phyloP scores from a whole-genome alignment of 2,329 filamentous ascomycete species.

The Aspergillus cejpii region DNA sequence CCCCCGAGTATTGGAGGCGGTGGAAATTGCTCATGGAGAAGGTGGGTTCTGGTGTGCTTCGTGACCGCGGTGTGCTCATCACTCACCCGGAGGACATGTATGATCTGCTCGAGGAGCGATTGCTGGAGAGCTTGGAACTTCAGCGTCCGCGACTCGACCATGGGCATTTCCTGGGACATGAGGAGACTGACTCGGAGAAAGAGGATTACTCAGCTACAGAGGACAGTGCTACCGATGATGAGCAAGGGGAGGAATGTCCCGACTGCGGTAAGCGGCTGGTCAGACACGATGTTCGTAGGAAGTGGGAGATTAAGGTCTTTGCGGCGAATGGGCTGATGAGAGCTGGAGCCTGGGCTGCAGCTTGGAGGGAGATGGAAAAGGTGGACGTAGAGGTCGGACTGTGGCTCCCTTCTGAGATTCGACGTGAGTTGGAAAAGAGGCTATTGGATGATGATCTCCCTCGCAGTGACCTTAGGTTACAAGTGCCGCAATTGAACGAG shows the following conservation, averaged over 20 bases:
- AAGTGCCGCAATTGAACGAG: slow-evolving; percentile 9
- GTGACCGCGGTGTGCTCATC: slow-evolving; percentile 54
- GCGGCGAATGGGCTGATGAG: slow-evolving; percentile 93
- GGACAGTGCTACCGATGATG: slow-evolving; percentile 34
- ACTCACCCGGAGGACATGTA: slow-evolving; percentile 57
- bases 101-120: slow-evolving; percentile 55
- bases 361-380: slow-evolving; percentile 98
- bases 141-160: slow-evolving; percentile 50
- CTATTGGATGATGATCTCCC: slow-evolving; percentile 38
- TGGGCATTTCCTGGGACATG: slow-evolving; percentile 49
- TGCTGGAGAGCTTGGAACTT: slow-evolving; percentile 55
- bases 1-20: slow-evolving; percentile 39
- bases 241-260: slow-evolving; percentile 41
- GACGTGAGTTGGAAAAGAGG: slow-evolving; percentile 45
- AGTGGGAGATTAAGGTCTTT: slow-evolving; percentile 71
- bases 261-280: slow-evolving; percentile 48
- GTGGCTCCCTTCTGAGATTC: slow-evolving; percentile 50
- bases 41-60: slow-evolving; percentile 47
- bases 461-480: slow-evolving; percentile 15
- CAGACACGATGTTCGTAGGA: slow-evolving; percentile 45
- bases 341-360: slow-evolving; percentile 83
- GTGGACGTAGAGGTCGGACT: slow-evolving; percentile 89
- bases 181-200: slow-evolving; percentile 24
- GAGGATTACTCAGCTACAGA: slow-evolving; percentile 24
- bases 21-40: slow-evolving; percentile 52